phyloP scores from a whole-genome alignment of 192 early-diverging fungal species.

The Coemansia nantahalensis region DNA sequence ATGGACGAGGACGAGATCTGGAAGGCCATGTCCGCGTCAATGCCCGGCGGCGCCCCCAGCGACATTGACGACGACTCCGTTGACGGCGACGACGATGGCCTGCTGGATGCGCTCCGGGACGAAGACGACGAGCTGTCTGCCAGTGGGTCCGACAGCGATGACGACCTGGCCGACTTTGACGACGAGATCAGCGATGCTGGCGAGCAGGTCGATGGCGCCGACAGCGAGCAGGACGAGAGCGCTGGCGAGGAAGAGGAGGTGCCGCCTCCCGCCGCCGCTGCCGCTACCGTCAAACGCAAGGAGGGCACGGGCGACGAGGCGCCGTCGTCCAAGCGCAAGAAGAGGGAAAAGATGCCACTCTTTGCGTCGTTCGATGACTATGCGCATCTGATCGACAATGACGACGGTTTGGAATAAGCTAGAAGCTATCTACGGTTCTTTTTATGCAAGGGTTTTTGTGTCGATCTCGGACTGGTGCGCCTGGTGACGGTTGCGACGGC shows the following conservation, averaged over 20 bases:
- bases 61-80: constrained; percentile 53
- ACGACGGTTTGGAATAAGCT: constrained; percentile 43
- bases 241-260: constrained; percentile 8
- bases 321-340: constrained; percentile 48
- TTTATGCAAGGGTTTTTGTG: no score
- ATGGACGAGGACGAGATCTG: constrained; percentile 85
- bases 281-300: constrained; percentile 39
- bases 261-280: constrained; percentile 1
- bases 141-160: constrained; percentile 23
- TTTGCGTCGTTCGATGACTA: constrained; percentile 74
- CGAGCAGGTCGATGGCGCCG: no score
- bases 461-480: no score
- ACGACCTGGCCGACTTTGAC: constrained; percentile 25
- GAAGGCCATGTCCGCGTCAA: constrained; percentile 77
- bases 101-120: constrained; percentile 50
- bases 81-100: constrained; percentile 43
- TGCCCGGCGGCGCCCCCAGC: constrained; percentile 56
- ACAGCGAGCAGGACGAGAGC: background rate
- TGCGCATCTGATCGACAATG: constrained; percentile 52
- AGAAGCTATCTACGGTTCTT: no score
- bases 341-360: constrained; percentile 60
- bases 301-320: constrained; percentile 17
- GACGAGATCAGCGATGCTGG: constrained; percentile 15
- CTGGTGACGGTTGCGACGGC: no score
- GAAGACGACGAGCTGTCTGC: constrained; percentile 29